A percentile compares a stretch with the other conserved stretches of the same genome.
Conservation (phyloP, 441 rosid genomes). For the Populus hybrid region DNA sequence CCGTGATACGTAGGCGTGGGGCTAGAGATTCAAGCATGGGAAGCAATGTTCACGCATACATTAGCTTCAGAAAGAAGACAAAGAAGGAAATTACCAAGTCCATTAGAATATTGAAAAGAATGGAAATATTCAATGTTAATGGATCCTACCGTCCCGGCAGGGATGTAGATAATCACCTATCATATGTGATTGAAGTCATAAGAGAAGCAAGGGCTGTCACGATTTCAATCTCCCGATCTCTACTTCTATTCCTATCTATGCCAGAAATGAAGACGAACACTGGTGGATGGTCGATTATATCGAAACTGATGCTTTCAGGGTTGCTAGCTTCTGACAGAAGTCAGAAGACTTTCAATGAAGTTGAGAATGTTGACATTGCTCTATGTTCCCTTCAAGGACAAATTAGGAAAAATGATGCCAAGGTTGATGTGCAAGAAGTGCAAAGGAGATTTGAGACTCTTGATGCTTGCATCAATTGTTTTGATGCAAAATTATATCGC, state of each 20-base stretch:
- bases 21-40: constrained; percentile 41
- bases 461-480: constrained; percentile 26
- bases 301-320: constrained; percentile 43
- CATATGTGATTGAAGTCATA: constrained; percentile 28
- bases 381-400: constrained; percentile 30
- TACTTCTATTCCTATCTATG: constrained; percentile 43
- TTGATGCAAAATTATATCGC: constrained; percentile 41
- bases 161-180: constrained; percentile 20
- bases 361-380: constrained; percentile 47
- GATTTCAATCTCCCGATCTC: constrained; percentile 37
- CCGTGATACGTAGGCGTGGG: constrained; percentile 47
- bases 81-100: constrained; percentile 42
- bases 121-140: constrained; percentile 10
- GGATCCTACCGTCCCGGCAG: not conserved
- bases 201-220: constrained; percentile 41
- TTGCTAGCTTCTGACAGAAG: constrained; percentile 21
- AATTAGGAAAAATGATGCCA: constrained; percentile 12
- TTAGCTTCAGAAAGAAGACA: constrained; percentile 43
- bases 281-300: constrained; percentile 45
- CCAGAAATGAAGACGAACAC: constrained; percentile 21
- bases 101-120: constrained; percentile 33
- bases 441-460: constrained; percentile 40
- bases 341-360: constrained; percentile 40
- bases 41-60: constrained; percentile 37
- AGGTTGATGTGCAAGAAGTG: constrained; percentile 30